A percentile compares a stretch with the other conserved stretches of the same genome.
Evolutionary conservation across 441 rosid species (phyloP).

Genomic region (Populus tomentosa): DNA sequence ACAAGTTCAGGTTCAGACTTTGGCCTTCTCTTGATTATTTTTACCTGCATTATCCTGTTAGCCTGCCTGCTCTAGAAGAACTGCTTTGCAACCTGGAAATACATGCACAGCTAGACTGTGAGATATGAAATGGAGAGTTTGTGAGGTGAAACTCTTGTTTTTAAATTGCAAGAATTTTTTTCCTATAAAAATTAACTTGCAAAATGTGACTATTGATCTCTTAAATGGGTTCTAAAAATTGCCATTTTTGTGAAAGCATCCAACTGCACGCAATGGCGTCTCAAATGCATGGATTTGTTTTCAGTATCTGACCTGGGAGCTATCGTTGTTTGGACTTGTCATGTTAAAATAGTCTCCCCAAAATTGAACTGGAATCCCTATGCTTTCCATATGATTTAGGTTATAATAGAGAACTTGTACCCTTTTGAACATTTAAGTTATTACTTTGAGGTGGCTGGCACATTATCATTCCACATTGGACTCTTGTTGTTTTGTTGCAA

Average conservation of each 20-base stretch:
- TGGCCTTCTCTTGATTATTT: conserved; percentile 19
- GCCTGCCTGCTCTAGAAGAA: not conserved
- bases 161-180: no score
- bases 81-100: not conserved
- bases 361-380: not conserved
- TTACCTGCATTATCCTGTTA: not conserved
- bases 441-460: not conserved
- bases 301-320: not conserved
- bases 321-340: not conserved
- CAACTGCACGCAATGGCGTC: not conserved
- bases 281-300: not conserved
- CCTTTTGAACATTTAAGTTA: not conserved
- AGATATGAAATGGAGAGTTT: not conserved
- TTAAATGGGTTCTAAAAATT: not conserved
- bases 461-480: not conserved
- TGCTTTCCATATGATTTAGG: not conserved
- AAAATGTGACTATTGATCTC: not conserved
- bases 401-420: not conserved
- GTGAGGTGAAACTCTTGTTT: not conserved
- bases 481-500: not conserved
- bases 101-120: not conserved
- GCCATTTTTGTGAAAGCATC: not conserved
- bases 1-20: conserved; percentile 78
- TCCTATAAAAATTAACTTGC: no score
- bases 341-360: not conserved